These are phyloP conservation scores for Paxillus involutus DNA, from an alignment of 768 basidiomycete genomes.

Conservation along the genomic window DNA sequence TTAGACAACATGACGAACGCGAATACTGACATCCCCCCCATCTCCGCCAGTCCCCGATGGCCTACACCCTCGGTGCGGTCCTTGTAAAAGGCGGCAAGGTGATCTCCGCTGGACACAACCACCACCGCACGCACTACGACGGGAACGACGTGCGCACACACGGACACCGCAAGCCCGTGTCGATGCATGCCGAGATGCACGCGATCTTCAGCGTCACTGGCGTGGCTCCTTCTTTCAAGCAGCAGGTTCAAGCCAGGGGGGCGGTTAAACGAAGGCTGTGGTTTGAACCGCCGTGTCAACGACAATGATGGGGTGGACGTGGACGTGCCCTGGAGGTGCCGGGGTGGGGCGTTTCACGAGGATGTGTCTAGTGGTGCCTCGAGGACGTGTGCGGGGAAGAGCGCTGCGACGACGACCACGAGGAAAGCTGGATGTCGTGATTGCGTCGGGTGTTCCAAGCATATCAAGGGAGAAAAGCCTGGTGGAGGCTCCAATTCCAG, in stretches of 20 bases:
- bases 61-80: slow-evolving; percentile 36
- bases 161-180: slow-evolving; percentile 40
- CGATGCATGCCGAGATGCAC: slow-evolving; percentile 63
- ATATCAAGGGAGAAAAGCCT: neutral
- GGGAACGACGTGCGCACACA: slow-evolving; percentile 39
- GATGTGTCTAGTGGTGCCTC: neutral
- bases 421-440: neutral
- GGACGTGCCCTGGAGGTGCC: neutral
- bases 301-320: neutral
- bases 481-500: neutral
- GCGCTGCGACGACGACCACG: neutral
- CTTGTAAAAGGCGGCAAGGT: slow-evolving; percentile 54
- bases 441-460: neutral
- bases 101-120: slow-evolving; percentile 52
- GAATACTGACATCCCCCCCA: neutral
- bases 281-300: slow-evolving; percentile 2
- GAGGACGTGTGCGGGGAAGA: slow-evolving; percentile 7
- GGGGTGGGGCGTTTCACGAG: neutral
- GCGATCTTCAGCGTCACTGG: slow-evolving; percentile 53
- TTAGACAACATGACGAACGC: too few species aligned
- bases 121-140: slow-evolving; percentile 54
- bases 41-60: slow-evolving; percentile 39
- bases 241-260: slow-evolving; percentile 47
- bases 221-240: slow-evolving; percentile 52
- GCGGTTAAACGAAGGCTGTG: slow-evolving; percentile 8